Conservation (phyloP, 2,329 filamentous ascomycete genomes). For the Fusarium nelsonii region DNA sequence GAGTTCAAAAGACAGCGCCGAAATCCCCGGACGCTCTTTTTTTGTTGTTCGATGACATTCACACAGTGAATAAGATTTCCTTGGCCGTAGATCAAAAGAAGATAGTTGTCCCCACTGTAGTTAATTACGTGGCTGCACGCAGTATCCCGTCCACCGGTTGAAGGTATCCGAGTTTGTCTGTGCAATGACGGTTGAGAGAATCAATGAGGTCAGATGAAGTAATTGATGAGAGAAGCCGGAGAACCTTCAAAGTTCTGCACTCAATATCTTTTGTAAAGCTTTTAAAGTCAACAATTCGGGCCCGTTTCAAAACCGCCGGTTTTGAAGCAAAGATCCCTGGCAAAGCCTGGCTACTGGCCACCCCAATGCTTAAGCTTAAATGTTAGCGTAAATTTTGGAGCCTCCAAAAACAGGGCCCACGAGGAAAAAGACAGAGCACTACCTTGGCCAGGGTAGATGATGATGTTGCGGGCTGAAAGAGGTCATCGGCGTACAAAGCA, state of each 20-base stretch:
- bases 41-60: constrained; percentile 12
- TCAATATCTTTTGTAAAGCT: background rate
- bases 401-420: constrained; percentile 17
- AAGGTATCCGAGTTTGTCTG: constrained; percentile 4
- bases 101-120: constrained; percentile 6
- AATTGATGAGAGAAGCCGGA: background rate
- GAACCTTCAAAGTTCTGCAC: too few species aligned
- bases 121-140: constrained; percentile 33
- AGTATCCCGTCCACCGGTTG: constrained; percentile 10
- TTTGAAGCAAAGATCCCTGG: constrained; percentile 24
- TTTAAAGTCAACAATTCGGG: constrained; percentile 1
- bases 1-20: constrained; percentile 39
- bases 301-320: constrained; percentile 15
- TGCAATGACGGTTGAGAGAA: constrained; percentile 2
- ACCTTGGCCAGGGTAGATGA: background rate
- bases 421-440: background rate
- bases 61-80: constrained; percentile 27
- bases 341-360: constrained; percentile 10
- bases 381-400: constrained; percentile 34
- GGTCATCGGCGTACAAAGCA: constrained; percentile 10
- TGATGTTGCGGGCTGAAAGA: constrained; percentile 4
- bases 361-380: constrained; percentile 40
- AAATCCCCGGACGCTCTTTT: constrained; percentile 13
- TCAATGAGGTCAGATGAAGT: constrained; percentile 13
- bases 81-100: constrained; percentile 35